Percentiles rank a stretch among this genome's conserved stretches.
Conservation (phyloP, 2,329 filamentous ascomycete species). For the Exserohilum turcica region DNA sequence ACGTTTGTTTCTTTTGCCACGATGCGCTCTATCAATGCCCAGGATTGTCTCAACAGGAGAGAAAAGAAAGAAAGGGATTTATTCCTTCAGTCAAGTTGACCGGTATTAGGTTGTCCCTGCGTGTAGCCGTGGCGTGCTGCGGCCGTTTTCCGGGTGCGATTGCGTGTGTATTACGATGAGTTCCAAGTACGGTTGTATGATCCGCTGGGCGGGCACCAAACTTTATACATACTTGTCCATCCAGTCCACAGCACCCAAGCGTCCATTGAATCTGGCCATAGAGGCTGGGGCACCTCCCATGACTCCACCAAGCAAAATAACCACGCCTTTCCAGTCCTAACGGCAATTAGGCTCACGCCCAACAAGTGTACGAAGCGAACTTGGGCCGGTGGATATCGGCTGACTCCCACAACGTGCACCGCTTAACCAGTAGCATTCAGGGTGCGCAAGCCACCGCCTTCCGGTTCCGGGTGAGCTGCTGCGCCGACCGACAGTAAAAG, state of each 20-base stretch:
- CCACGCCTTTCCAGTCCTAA: background rate
- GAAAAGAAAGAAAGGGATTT: background rate
- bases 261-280: background rate
- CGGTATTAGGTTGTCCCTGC: background rate
- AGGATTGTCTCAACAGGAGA: background rate
- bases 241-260: background rate
- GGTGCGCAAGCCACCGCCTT: background rate
- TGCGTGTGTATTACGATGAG: background rate
- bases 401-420: background rate
- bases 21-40: background rate
- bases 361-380: background rate
- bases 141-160: background rate
- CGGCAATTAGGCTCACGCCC: background rate
- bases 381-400: background rate
- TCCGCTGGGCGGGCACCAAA: background rate
- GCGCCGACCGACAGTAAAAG: background rate
- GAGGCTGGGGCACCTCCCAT: background rate
- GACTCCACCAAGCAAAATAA: slow-evolving; percentile 3
- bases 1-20: background rate
- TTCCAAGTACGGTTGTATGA: background rate
- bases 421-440: background rate
- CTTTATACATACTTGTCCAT: slow-evolving; percentile 5
- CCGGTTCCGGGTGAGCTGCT: background rate
- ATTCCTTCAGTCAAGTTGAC: background rate
- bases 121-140: background rate